Evolutionary conservation across 1,139 yeast species (phyloP).

Genomic region (Pneumocystis jirovecii): DNA sequence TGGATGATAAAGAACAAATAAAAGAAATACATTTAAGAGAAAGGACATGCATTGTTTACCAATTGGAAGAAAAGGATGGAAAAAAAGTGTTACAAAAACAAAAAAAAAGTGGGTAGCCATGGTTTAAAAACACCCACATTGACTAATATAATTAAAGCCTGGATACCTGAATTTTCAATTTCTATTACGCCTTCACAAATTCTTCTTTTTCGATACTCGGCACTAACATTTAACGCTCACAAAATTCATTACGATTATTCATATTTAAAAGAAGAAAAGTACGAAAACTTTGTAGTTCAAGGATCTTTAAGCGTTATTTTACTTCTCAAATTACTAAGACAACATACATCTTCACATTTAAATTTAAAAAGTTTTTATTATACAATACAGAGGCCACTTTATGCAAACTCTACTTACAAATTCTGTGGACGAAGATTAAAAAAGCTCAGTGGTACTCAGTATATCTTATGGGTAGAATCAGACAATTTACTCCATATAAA

Average conservation of each 20-base stretch:
- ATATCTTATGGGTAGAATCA: not conserved
- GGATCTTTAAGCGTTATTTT: conserved; percentile 1
- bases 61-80: not conserved
- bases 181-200: conserved; percentile 21
- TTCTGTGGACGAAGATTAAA: not conserved
- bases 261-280: conserved; percentile 29
- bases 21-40: not conserved
- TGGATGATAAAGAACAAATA: not conserved
- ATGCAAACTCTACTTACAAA: not conserved
- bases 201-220: conserved; percentile 46
- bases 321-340: not conserved
- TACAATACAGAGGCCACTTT: not conserved
- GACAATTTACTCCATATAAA: not conserved
- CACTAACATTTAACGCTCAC: conserved; percentile 68
- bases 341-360: not conserved
- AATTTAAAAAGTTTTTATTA: not conserved
- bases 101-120: not conserved
- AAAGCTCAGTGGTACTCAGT: not conserved
- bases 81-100: not conserved
- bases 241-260: conserved; percentile 54
- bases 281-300: not conserved
- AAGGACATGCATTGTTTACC: not conserved
- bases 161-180: not conserved
- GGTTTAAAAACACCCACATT: not conserved
- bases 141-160: not conserved